Base-by-base conservation (phyloP, 306 rosid genomes). In the Crotalaria pallida region DNA sequence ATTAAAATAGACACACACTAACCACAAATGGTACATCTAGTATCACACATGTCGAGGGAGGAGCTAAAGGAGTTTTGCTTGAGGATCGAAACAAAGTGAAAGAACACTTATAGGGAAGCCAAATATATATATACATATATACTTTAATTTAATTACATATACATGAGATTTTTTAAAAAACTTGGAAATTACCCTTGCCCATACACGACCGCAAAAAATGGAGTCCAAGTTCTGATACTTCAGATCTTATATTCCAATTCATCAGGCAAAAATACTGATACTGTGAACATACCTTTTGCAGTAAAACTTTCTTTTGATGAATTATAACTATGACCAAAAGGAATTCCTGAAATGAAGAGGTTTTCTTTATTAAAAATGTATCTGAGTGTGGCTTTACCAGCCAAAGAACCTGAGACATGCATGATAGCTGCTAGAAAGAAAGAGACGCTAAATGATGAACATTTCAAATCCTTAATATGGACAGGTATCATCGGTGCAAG, bases 271-370 rank as follows among this genome's bases (percentile, higher is more conserved):
- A 49, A 72, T 58, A 75, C 60, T 55, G 17, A 82, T 66, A 80
- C 69, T 74, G n/a, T 58, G 34, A 71, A 67, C 96, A 87, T 90
- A 93, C 98, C 98, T 94, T 94, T 94, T 41, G 90, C 89, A 51
- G 79, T 85, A 81, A 82, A 74, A 90, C 88, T 88, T 85, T 84
- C 84, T 82, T 93, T 82, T 83, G 97, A 88, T 71, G 96, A 85
- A 78, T 65, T 81, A 87, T n/a, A 67, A 75, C 86, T 65, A 79
- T 84, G 98, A 88, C 86, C 88, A 87, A 82, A 84, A 78, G 97
- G 88, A 83, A 81, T 26, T 88, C 98, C 97, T 90, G 98, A 93
- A 87, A 93, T 76, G 77, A 85, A 84, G 88, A 85, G 74, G 79
- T 71, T 72, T 80, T 33, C 80, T 73, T 73, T 72, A 86, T 86